Evolutionary conservation across 345 rosid species (phyloP), one percentile per base, ranked within the genome.

Genomic region (Aethionema arabicum): DNA sequence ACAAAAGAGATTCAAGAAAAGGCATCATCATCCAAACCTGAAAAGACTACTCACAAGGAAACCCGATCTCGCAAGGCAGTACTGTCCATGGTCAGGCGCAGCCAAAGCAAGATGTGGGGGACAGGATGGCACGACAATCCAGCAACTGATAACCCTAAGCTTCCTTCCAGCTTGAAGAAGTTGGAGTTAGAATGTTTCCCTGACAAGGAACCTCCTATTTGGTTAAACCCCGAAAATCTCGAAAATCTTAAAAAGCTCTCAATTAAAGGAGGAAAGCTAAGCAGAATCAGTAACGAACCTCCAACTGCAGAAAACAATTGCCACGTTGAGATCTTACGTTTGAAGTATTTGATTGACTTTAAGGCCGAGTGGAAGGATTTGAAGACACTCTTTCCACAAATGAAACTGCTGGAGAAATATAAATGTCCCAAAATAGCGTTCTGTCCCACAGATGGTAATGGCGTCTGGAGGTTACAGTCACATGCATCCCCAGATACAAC

Each of bases 271-370:
- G 86, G 80, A 63, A 7, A 1, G 0, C 73, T 81, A 16, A 50
- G 44, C 11, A 10, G 49, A 35, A 46, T 76, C 59, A 45, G 46
- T 6, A 31, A n/a, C 9, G 4, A 32, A 45, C 6, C 0, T 52
- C 32, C 1, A 54, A 14, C 9, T 36, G 30, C 30, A 38, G 52
- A 12, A 11, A 15, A 38, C 5, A 40, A 67, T 16, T 70, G 77
- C 42, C 0, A 6, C 2, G 67, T 79, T 33, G 6, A 66, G 70
- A 37, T 14, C 37, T 54, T 82, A 37, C 82, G 80, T 35, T 53
- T 82, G 74, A 75, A 77, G 69, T 77, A 73, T 54, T 74, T 82
- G 60, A 57, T 35, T n/a, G 68, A 71, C 55, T 35, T 79, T 32
- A 49, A 68, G 61, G 58, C 50, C 12, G 63, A 63, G 13, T 79